These are phyloP conservation scores for Mycena maculata DNA, from an alignment of 768 basidiomycete genomes.

Conservation along the genomic window DNA sequence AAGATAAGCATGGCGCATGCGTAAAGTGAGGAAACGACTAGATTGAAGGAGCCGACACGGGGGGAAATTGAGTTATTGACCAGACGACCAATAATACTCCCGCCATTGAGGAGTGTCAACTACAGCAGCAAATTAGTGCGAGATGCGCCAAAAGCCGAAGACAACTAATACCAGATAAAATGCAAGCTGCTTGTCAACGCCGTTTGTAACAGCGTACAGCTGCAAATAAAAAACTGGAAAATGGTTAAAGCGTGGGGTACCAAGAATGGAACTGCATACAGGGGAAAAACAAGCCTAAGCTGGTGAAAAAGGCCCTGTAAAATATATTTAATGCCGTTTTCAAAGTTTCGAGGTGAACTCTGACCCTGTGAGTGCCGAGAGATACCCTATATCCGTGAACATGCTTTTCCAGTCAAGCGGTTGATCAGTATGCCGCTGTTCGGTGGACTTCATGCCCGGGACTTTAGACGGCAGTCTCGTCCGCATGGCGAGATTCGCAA, in stretches of 20 bases:
- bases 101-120: slow-evolving; percentile 42
- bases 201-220: slow-evolving; percentile 46
- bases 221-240: slow-evolving; percentile 48
- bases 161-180: slow-evolving; percentile 45
- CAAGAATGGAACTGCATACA: not conserved
- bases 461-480: slow-evolving; percentile 35
- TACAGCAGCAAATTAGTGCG: not conserved
- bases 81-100: slow-evolving; percentile 40
- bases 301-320: slow-evolving; percentile 14
- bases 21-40: slow-evolving; percentile 42
- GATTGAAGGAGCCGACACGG: slow-evolving; percentile 38
- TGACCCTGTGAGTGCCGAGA: slow-evolving; percentile 2
- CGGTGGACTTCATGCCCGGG: not conserved
- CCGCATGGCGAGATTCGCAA: slow-evolving; percentile 49
- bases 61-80: slow-evolving; percentile 38
- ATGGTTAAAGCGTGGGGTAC: too few relatives aligned
- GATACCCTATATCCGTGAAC: slow-evolving; percentile 5
- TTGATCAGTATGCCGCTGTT: not conserved
- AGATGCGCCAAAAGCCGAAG: not conserved
- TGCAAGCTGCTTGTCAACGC: slow-evolving; percentile 39
- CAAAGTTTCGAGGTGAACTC: too few relatives aligned
- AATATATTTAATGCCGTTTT: not conserved
- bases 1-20: slow-evolving; percentile 47
- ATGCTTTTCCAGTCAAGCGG: slow-evolving; percentile 10
- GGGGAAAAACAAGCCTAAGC: slow-evolving; percentile 26